Evolutionary conservation across 129 eudicot genomes (phyloP).

Genomic region (Helianthus annuus): HanXRQr2.0-SUNRISE NC_035449.2:152089697-152090196

Average conservation of each 20-base stretch:
- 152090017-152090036: conserved; percentile 60
- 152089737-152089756: neutral
- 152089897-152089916: neutral
- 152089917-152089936: neutral
- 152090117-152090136: conserved; percentile 78
- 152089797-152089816: conserved; percentile 61
- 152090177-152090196: conserved; percentile 42
- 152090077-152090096: conserved; percentile 51
- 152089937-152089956: conserved; percentile 1
- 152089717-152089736: neutral
- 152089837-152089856: conserved; percentile 73
- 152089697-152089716: conserved; percentile 45
- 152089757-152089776: neutral
- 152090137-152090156: conserved; percentile 72
- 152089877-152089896: conserved; percentile 56
- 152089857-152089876: conserved; percentile 71
- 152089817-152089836: conserved; percentile 71
- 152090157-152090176: conserved; percentile 67
- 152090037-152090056: conserved; percentile 68
- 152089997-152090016: conserved; percentile 61
- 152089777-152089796: conserved; percentile 53
- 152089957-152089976: conserved; percentile 50
- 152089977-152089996: conserved; percentile 55
- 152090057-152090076: conserved; percentile 82
- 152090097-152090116: conserved; percentile 55